These are phyloP conservation scores for Penicillium subrubescens DNA, from an alignment of 495 filamentous ascomycete species.

Conservation along the genomic window DNA sequence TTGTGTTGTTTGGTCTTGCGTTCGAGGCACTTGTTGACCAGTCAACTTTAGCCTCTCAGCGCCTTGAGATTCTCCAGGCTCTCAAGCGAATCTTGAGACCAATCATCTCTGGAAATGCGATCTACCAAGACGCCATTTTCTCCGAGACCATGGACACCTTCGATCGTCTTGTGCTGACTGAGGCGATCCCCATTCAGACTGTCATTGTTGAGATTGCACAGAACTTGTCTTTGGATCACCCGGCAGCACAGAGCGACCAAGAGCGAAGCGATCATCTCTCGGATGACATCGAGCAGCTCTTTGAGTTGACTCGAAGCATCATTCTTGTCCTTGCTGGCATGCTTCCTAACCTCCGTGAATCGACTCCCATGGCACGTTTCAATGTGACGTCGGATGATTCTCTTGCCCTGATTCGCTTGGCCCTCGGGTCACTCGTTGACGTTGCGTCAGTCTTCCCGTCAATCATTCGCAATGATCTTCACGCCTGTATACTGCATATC, in stretches of 20 bases:
- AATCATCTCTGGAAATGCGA: slow-evolving; percentile 92
- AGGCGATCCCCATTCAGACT: slow-evolving; percentile 83
- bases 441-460: slow-evolving; percentile 93
- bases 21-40: slow-evolving; percentile 92
- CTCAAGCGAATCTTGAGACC: slow-evolving; percentile 94
- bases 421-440: slow-evolving; percentile 86
- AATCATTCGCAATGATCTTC: slow-evolving; percentile 93
- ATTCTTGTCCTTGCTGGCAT: slow-evolving; percentile 87
- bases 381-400: slow-evolving; percentile 72
- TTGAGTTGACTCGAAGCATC: slow-evolving; percentile 93
- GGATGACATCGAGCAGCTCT: slow-evolving; percentile 97
- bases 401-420: slow-evolving; percentile 72
- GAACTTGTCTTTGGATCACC: slow-evolving; percentile 86
- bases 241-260: slow-evolving; percentile 75
- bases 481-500: slow-evolving; percentile 96
- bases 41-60: slow-evolving; percentile 74
- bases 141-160: slow-evolving; percentile 96
- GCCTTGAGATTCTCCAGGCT: slow-evolving; percentile 84
- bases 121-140: slow-evolving; percentile 94
- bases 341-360: slow-evolving; percentile 82
- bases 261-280: slow-evolving; percentile 73
- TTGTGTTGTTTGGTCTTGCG: slow-evolving; percentile 93
- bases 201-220: slow-evolving; percentile 92
- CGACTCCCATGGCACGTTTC: slow-evolving; percentile 67
- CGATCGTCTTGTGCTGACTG: slow-evolving; percentile 89